Evolutionary conservation across 2,329 filamentous ascomycete genomes (phyloP).

Genomic region (Pseudocercospora macadamiae): DNA sequence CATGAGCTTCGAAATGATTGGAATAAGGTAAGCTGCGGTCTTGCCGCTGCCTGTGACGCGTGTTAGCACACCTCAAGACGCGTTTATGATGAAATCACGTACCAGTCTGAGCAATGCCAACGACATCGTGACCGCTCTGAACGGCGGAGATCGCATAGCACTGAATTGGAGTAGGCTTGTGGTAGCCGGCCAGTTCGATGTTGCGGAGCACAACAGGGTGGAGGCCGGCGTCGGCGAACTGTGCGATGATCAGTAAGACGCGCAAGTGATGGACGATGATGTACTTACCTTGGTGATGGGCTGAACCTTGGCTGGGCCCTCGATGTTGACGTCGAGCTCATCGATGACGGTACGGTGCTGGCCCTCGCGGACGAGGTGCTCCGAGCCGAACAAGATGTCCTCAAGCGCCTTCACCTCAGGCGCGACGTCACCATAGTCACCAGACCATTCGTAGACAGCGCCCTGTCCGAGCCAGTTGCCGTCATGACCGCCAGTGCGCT

Average conservation of each 20-base stretch:
- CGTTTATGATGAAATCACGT: conserved; percentile 38
- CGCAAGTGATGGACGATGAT: conserved; percentile 9
- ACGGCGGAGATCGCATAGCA: conserved; percentile 82
- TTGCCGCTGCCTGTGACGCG: conserved; percentile 79
- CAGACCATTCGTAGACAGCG: conserved; percentile 79
- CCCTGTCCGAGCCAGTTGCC: conserved; percentile 58
- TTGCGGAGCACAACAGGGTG: conserved; percentile 85
- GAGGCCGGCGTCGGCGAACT: conserved; percentile 77
- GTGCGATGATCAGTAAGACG: conserved; percentile 19
- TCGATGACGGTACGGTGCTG: conserved; percentile 64
- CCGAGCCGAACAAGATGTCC: conserved; percentile 68
- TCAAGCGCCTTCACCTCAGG: conserved; percentile 73
- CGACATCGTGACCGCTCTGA: conserved; percentile 74
- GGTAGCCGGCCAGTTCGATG: conserved; percentile 71
- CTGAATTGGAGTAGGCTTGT: conserved; percentile 81
- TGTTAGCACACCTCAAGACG: conserved; percentile 9
- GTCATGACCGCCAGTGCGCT: conserved; percentile 19
- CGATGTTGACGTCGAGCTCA: conserved; percentile 54
- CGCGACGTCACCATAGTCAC: conserved; percentile 83
- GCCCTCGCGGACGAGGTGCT: conserved; percentile 59
- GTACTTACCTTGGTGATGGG: conserved; percentile 56
- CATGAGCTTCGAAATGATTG: conserved; percentile 88
- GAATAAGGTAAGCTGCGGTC: conserved; percentile 89
- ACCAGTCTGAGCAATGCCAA: conserved; percentile 93
- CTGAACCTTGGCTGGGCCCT: conserved; percentile 51